phyloP scores from a whole-genome alignment of 192 early-diverging fungal species.

The Backusella tuberculispora region DNA sequence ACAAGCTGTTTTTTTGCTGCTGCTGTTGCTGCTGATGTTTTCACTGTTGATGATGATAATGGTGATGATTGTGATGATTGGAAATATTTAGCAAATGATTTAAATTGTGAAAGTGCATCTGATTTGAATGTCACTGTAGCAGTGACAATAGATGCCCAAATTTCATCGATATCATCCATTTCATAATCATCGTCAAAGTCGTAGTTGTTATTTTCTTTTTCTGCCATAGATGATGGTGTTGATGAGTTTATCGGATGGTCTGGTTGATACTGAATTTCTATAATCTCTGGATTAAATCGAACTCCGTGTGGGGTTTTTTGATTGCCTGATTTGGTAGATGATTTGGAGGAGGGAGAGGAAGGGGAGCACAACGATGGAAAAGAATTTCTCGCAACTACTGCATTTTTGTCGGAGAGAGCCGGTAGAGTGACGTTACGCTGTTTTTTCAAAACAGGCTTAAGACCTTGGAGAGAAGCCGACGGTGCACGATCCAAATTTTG shows the following conservation, averaged over 20 bases:
- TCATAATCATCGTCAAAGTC: constrained; percentile 10
- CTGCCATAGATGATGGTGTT: neutral
- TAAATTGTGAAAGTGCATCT: neutral
- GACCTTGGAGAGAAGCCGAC: constrained; percentile 15
- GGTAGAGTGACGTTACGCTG: constrained; percentile 24
- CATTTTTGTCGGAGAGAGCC: constrained; percentile 20
- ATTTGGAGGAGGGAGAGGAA: neutral
- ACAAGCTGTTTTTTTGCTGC: neutral
- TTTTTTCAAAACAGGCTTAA: constrained; percentile 27
- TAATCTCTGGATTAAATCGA: constrained; percentile 33
- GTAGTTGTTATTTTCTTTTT: neutral
- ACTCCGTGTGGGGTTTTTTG: constrained; percentile 1
- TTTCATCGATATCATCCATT: constrained; percentile 12
- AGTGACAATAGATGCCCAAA: neutral
- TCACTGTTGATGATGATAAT: too few relatives aligned
- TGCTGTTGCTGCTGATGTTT: neutral
- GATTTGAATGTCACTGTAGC: constrained; percentile 10
- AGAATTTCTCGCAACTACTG: neutral
- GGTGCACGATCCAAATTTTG: neutral
- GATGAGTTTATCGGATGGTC: constrained; percentile 14
- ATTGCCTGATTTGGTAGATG: constrained; percentile 3
- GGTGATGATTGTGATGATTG: neutral
- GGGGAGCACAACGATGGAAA: neutral
- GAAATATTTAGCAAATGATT: neutral
- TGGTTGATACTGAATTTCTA: constrained; percentile 30